A percentile compares a stretch with the other conserved stretches of the same genome.
Evolutionary conservation across 2,329 filamentous ascomycete genomes (phyloP).

Genomic region (Ascochyta rabiei): DNA sequence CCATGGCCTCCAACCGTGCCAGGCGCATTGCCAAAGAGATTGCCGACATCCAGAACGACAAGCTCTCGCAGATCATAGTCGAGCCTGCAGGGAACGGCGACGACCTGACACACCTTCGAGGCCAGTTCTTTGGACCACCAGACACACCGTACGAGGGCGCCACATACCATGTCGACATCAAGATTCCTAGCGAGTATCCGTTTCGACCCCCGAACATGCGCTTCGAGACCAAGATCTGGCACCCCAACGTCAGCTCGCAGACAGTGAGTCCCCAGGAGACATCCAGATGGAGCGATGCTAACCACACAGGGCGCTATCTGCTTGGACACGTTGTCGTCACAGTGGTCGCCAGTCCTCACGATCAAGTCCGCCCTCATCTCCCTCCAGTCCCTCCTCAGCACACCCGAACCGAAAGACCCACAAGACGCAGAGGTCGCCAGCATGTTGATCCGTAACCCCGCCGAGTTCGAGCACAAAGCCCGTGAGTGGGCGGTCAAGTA

Average conservation of each 20-base stretch:
- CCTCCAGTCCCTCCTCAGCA: slow-evolving; percentile 88
- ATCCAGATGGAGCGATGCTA: slow-evolving; percentile 19
- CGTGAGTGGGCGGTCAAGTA: slow-evolving; percentile 88
- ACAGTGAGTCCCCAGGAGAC: slow-evolving; percentile 66
- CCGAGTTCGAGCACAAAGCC: slow-evolving; percentile 79
- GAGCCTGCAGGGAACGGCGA: slow-evolving; percentile 65
- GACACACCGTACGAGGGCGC: slow-evolving; percentile 94
- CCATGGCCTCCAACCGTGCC: slow-evolving; percentile 63
- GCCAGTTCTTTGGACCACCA: slow-evolving; percentile 83
- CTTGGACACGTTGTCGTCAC: slow-evolving; percentile 84
- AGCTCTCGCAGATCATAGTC: slow-evolving; percentile 76
- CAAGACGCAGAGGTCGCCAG: slow-evolving; percentile 94
- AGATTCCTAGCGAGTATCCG: slow-evolving; percentile 86
- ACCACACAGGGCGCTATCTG: slow-evolving; percentile 86
- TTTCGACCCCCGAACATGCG: slow-evolving; percentile 92
- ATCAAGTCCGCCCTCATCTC: slow-evolving; percentile 95
- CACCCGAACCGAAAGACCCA: slow-evolving; percentile 92
- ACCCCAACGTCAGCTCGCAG: slow-evolving; percentile 94
- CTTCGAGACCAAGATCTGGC: slow-evolving; percentile 94
- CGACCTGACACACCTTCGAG: slow-evolving; percentile 81
- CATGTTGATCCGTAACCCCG: slow-evolving; percentile 82
- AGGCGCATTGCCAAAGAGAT: slow-evolving; percentile 77
- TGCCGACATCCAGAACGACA: slow-evolving; percentile 74
- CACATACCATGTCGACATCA: slow-evolving; percentile 80
- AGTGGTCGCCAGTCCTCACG: slow-evolving; percentile 95